Conservation (phyloP, 306 rosid species). For the Glycine tomentella region DNA sequence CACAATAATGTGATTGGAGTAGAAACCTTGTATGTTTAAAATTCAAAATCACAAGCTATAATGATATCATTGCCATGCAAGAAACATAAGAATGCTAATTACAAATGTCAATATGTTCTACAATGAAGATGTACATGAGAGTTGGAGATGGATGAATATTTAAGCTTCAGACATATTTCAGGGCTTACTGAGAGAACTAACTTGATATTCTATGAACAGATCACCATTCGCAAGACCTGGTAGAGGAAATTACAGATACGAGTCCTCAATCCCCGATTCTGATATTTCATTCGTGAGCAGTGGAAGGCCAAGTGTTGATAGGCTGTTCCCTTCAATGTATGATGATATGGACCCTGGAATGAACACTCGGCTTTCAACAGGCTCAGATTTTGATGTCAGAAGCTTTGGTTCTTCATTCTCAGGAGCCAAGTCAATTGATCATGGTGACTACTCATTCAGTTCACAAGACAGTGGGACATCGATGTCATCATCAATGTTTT, state of each 20-base stretch:
- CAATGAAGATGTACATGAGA: conserved; percentile 4
- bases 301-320: conserved; percentile 68
- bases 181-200: conserved; percentile 34
- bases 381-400: conserved; percentile 59
- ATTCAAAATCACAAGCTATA: conserved; percentile 4
- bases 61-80: conserved; percentile 22
- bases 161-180: conserved; percentile 5
- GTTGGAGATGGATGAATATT: conserved; percentile 11
- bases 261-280: conserved; percentile 52
- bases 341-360: conserved; percentile 55
- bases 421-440: conserved; percentile 58
- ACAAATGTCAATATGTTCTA: conserved; percentile 13
- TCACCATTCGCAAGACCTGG: conserved; percentile 71
- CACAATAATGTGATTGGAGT: background rate
- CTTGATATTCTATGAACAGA: conserved; percentile 55
- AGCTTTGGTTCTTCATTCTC: conserved; percentile 59
- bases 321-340: conserved; percentile 49
- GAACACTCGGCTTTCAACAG: conserved; percentile 50
- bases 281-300: conserved; percentile 84
- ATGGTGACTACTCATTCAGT: conserved; percentile 45
- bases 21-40: background rate
- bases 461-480: conserved; percentile 57
- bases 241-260: conserved; percentile 51
- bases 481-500: conserved; percentile 37
- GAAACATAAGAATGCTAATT: conserved; percentile 17